Evolutionary conservation across 2,329 filamentous ascomycete genomes (phyloP), one percentile per base, ranked within the genome.

Genomic region (Colletotrichum cordylinicola): DNA sequence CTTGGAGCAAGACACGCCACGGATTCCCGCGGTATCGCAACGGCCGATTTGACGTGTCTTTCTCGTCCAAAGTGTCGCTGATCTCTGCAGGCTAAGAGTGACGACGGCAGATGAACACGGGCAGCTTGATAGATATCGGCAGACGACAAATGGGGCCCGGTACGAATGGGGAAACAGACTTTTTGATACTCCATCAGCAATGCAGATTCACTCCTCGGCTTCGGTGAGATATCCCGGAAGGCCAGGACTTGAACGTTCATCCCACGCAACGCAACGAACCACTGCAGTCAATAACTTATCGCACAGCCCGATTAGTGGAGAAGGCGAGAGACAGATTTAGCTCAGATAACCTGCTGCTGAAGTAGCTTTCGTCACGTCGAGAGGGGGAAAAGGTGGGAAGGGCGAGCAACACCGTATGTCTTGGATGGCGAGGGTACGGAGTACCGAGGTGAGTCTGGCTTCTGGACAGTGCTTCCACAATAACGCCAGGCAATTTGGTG

Each of bases 231-330:
- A 67, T 56, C 33, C 67, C 67, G 48, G 60, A 60, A 58, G 21
- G 18, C 33, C 61, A 67, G 62, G 52, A 43, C 31, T 58, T 65
- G 56, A 55, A 39, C 66, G 48, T 55, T 35, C 61, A 66, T 71
- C 72, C 68, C 60, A 66, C 60, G 60, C 69, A 72, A 75, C 73
- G 73, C 69, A 72, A 67, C 62, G 39, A 67, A 72, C 69, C 69
- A 75, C 55, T 56, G 35, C 31, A 56, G 24, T 67, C 69, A 67
- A 75, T 72, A 75, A 67, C n/a, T 62, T 16, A 55, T 72, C 69
- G 69, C 73, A 75, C 73, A 75, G 73, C 73, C 73, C 62, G 39
- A 31, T 55, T 24, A 62, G 73, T 75, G 73, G 73, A 27, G 69
- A 75, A 52, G 29, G 31, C 55, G 37, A 31, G 39, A 31, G 73